A percentile compares a stretch with the other conserved stretches of the same genome.
Evolutionary conservation across 2,329 filamentous ascomycete genomes (phyloP).

Genomic region (Stemphylium vesicarium): DNA sequence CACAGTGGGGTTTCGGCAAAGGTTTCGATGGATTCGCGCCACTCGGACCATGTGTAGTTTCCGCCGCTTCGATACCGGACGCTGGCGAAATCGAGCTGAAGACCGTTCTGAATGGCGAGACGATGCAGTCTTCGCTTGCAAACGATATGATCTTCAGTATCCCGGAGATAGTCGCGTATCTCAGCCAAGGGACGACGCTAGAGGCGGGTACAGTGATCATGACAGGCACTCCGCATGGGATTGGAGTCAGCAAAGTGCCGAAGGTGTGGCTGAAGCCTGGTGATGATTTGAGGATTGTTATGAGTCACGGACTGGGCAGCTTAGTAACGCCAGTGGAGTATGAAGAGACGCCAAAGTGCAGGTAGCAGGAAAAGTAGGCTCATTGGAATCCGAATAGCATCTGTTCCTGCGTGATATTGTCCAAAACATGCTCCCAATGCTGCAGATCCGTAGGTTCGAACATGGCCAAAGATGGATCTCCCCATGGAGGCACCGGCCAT

Average conservation of each 20-base stretch:
- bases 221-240: conserved; percentile 54
- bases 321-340: conserved; percentile 24
- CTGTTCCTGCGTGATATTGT: conserved; percentile 25
- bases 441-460: conserved; percentile 17
- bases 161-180: conserved; percentile 51
- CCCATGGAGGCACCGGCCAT: conserved; percentile 23
- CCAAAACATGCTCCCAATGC: conserved; percentile 25
- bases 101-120: conserved; percentile 54
- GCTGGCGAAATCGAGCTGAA: conserved; percentile 49
- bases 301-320: conserved; percentile 33
- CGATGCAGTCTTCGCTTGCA: conserved; percentile 49
- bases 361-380: background rate
- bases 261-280: conserved; percentile 48
- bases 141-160: conserved; percentile 58
- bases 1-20: conserved; percentile 61
- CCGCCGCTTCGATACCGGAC: conserved; percentile 47
- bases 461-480: conserved; percentile 17
- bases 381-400: conserved; percentile 4
- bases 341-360: conserved; percentile 10
- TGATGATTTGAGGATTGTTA: conserved; percentile 51
- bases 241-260: conserved; percentile 53
- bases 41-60: conserved; percentile 49
- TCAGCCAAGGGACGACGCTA: conserved; percentile 50
- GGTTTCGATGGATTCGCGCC: conserved; percentile 61
- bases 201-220: conserved; percentile 54